Evolutionary conservation across 306 rosid genomes (phyloP).

Genomic region (Delonix regia): DNA sequence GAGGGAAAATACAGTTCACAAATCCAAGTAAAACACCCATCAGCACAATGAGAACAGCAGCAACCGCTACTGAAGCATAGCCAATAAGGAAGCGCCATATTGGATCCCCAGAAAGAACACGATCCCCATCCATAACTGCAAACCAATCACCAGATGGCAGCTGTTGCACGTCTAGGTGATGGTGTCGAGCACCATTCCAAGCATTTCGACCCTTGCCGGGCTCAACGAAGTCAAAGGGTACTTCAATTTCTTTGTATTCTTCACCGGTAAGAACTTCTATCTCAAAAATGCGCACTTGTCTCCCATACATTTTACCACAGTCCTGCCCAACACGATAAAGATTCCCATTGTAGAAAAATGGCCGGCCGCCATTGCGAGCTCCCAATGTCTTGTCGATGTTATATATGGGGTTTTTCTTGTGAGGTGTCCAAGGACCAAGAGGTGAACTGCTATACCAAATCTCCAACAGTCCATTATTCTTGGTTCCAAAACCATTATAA

Average conservation of each 20-base stretch:
- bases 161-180: slow-evolving; percentile 86
- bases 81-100: slow-evolving; percentile 69
- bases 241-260: slow-evolving; percentile 85
- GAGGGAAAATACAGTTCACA: slow-evolving; percentile 85
- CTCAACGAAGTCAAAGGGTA: slow-evolving; percentile 60
- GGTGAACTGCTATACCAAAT: slow-evolving; percentile 88
- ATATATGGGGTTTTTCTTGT: slow-evolving; percentile 77
- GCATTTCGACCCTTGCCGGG: slow-evolving; percentile 84
- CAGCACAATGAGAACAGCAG: slow-evolving; percentile 65
- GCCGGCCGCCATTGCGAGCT: slow-evolving; percentile 97
- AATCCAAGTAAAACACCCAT: slow-evolving; percentile 80
- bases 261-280: slow-evolving; percentile 72
- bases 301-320: slow-evolving; percentile 88
- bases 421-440: slow-evolving; percentile 94
- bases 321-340: slow-evolving; percentile 94
- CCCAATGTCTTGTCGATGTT: slow-evolving; percentile 74
- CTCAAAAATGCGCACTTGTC: slow-evolving; percentile 66
- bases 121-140: slow-evolving; percentile 97
- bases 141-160: slow-evolving; percentile 85
- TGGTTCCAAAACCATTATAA: slow-evolving; percentile 80
- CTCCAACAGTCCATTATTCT: slow-evolving; percentile 85
- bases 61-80: slow-evolving; percentile 64
- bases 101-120: slow-evolving; percentile 85
- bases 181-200: slow-evolving; percentile 94
- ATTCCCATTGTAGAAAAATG: slow-evolving; percentile 69